A percentile compares a stretch with the other conserved stretches of the same genome.
Conservation (phyloP, 2,329 filamentous ascomycete species). For the Coniochaeta pulveracea region DNA sequence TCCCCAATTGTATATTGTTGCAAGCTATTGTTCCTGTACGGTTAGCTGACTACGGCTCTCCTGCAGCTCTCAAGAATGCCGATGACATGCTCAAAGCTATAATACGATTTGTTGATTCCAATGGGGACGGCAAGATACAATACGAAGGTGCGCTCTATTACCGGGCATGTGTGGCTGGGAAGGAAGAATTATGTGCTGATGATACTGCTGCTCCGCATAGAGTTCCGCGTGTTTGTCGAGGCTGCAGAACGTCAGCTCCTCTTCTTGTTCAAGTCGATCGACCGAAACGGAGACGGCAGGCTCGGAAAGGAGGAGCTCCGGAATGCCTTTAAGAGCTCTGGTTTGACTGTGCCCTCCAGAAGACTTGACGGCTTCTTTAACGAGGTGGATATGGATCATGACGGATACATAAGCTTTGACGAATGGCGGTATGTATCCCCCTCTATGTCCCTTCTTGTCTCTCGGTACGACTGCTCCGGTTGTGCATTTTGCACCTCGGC, state of each 20-base stretch:
- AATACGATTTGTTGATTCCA: conserved; percentile 69
- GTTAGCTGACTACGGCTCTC: conserved; percentile 6
- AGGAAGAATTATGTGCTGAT: neutral
- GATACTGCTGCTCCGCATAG: conserved; percentile 29
- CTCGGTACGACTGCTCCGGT: no score
- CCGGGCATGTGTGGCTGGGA: conserved; percentile 4
- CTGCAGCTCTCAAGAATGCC: conserved; percentile 71
- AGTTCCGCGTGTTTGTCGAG: conserved; percentile 83
- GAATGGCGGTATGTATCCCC: conserved; percentile 80
- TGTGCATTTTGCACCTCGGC: no score
- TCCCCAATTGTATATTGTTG: conserved; percentile 3
- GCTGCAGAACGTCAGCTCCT: conserved; percentile 77
- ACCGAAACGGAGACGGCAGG: conserved; percentile 73
- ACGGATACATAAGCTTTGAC: conserved; percentile 79
- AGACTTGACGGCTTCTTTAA: conserved; percentile 78
- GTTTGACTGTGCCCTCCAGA: conserved; percentile 64
- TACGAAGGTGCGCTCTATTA: conserved; percentile 66
- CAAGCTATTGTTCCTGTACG: conserved; percentile 6
- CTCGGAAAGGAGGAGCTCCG: conserved; percentile 80
- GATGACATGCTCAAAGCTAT: conserved; percentile 74
- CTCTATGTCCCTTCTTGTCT: no score
- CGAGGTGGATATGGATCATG: conserved; percentile 80
- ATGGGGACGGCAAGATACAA: conserved; percentile 81
- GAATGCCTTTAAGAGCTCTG: conserved; percentile 65
- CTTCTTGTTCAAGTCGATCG: conserved; percentile 75